phyloP scores from a whole-genome alignment of 1,284 basidiomycete species.

The Golubevia sp. region DNA sequence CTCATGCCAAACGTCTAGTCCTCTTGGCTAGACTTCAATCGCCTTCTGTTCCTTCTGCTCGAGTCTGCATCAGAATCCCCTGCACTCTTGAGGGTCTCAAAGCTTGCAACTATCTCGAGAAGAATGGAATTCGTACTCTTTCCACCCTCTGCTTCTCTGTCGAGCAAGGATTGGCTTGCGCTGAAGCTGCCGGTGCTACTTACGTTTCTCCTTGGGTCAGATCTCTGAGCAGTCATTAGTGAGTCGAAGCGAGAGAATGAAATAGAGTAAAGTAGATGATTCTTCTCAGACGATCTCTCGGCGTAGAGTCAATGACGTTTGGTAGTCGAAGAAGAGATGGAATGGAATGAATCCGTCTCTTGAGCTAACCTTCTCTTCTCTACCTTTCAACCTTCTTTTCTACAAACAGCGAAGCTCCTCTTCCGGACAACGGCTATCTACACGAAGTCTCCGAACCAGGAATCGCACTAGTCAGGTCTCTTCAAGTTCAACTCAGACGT shows the following conservation, averaged over 20 bases:
- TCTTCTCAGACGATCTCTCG: too few species aligned
- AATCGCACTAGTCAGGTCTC: not conserved
- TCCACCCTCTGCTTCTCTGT: not conserved
- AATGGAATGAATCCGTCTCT: too few species aligned
- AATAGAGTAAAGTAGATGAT: too few species aligned
- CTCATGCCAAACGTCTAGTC: not conserved
- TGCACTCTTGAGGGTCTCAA: not conserved
- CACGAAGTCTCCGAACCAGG: not conserved
- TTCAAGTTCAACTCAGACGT: not conserved
- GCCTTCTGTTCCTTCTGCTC: not conserved
- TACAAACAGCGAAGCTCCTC: too few species aligned
- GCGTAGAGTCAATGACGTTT: too few species aligned
- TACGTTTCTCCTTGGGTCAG: not conserved
- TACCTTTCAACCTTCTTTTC: too few species aligned
- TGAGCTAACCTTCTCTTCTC: too few species aligned
- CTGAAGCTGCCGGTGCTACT: not conserved
- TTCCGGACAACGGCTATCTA: too few species aligned
- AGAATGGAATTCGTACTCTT: not conserved
- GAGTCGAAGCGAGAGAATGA: not conserved
- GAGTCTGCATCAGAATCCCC: not conserved
- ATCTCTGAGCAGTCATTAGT: not conserved
- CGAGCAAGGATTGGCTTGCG: not conserved
- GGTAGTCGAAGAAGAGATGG: too few species aligned
- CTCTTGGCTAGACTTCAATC: not conserved
- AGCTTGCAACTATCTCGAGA: not conserved